Conservation (phyloP, 148 eudicot genomes). For the Rhododendron ferrugineum region DNA sequence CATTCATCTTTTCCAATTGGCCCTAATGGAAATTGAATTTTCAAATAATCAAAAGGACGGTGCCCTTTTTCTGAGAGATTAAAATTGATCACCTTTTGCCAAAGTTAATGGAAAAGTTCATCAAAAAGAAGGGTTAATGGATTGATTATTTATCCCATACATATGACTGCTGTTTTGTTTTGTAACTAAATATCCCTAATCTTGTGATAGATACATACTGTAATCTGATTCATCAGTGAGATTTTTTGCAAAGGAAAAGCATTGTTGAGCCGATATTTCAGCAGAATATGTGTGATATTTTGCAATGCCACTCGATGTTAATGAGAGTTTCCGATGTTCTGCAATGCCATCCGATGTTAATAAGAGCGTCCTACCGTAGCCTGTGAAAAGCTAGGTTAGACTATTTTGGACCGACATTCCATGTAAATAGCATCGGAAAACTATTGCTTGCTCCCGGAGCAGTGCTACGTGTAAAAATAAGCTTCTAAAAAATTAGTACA, state of each 20-base stretch:
- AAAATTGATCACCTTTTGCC: not conserved
- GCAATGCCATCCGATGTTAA: no score
- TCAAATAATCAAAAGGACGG: not conserved
- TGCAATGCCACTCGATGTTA: not conserved
- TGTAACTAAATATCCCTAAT: constrained; percentile 1
- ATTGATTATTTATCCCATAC: not conserved
- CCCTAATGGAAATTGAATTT: not conserved
- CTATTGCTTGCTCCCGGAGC: no score
- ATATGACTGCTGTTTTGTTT: constrained; percentile 15
- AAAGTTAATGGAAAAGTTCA: constrained; percentile 11
- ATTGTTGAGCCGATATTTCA: not conserved
- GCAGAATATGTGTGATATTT: not conserved
- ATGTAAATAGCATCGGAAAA: not conserved
- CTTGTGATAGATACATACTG: not conserved
- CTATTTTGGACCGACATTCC: not conserved
- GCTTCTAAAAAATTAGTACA: not conserved
- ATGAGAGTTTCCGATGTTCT: no score
- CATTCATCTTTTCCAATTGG: not conserved
- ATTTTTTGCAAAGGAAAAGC: not conserved
- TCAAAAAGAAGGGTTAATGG: not conserved
- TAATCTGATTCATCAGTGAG: not conserved
- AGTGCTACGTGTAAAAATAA: not conserved
- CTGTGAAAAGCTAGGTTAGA: not conserved
- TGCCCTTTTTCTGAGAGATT: not conserved
- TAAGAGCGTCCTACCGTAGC: not conserved